Evolutionary conservation across 2,329 filamentous ascomycete genomes (phyloP).

Genomic region (Escovopsis sp.): DNA sequence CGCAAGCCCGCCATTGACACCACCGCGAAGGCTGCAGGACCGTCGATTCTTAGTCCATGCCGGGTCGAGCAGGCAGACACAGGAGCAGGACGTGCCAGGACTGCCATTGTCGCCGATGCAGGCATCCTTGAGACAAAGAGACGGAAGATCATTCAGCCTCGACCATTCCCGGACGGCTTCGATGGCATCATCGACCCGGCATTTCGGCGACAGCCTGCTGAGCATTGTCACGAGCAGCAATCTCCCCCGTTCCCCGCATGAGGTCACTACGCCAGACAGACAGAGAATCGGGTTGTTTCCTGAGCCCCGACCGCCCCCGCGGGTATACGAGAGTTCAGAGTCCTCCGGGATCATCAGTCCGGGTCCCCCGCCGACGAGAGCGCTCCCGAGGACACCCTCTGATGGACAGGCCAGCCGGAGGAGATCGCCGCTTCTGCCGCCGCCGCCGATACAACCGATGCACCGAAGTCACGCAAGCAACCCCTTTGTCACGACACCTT

Average conservation of each 20-base stretch:
- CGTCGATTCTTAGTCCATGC: slow-evolving; percentile 25
- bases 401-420: slow-evolving; percentile 7
- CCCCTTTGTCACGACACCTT: background rate
- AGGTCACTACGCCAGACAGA: background rate
- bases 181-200: background rate
- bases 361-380: slow-evolving; percentile 31
- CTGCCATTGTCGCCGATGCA: slow-evolving; percentile 1
- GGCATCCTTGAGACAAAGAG: background rate
- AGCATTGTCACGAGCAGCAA: slow-evolving; percentile 1
- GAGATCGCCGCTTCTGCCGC: slow-evolving; percentile 1
- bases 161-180: background rate
- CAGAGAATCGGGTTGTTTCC: background rate
- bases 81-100: background rate
- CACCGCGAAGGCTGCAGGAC: slow-evolving; percentile 33
- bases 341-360: slow-evolving; percentile 14
- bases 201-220: background rate
- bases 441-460: background rate
- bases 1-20: slow-evolving; percentile 20
- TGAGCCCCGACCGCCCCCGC: slow-evolving; percentile 4
- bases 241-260: background rate
- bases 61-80: background rate
- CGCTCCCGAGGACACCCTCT: slow-evolving; percentile 22
- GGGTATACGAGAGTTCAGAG: slow-evolving; percentile 3
- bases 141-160: background rate
- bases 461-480: background rate